phyloP scores from a whole-genome alignment of 1,284 basidiomycete species.

The Veloboletus limbatus region DNA sequence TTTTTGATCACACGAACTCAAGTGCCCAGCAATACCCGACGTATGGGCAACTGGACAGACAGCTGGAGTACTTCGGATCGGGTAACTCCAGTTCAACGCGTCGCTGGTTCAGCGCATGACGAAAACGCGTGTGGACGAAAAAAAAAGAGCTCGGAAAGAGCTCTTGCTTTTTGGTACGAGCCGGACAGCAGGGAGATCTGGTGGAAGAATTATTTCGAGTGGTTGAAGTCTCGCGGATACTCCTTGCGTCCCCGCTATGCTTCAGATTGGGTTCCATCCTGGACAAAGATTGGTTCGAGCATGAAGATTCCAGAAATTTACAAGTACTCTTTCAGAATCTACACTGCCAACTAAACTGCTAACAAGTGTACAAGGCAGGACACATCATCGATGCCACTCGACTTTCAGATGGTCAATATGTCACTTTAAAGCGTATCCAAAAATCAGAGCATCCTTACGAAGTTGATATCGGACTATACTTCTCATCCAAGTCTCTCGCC shows the following conservation, averaged over 20 bases:
- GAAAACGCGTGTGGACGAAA: too few species aligned
- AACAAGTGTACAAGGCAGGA: too few species aligned
- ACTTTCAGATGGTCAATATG: slow-evolving; percentile 5
- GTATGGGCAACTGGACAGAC: too few species aligned
- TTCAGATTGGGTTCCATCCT: slow-evolving; percentile 30
- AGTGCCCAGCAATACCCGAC: too few species aligned
- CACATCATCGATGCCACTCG: slow-evolving; percentile 15
- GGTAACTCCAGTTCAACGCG: too few species aligned
- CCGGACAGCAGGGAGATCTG: slow-evolving; percentile 5
- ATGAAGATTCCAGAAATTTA: slow-evolving; percentile 4
- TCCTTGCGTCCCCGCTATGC: slow-evolving; percentile 25
- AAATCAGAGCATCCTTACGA: slow-evolving; percentile 10
- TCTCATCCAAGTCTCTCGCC: slow-evolving; percentile 3
- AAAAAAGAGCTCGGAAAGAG: too few species aligned
- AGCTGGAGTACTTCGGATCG: too few species aligned
- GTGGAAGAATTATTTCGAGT: slow-evolving; percentile 21
- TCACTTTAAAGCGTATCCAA: slow-evolving; percentile 13
- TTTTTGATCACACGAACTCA: too few species aligned
- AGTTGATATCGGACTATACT: slow-evolving; percentile 10
- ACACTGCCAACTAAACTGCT: too few species aligned
- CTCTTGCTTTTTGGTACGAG: too few species aligned
- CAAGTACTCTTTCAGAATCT: too few species aligned
- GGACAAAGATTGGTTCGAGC: slow-evolving; percentile 9
- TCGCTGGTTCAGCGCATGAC: too few species aligned
- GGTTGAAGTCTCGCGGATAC: slow-evolving; percentile 27